phyloP scores from a whole-genome alignment of 768 basidiomycete species.

The Baorangia bicolor region DNA sequence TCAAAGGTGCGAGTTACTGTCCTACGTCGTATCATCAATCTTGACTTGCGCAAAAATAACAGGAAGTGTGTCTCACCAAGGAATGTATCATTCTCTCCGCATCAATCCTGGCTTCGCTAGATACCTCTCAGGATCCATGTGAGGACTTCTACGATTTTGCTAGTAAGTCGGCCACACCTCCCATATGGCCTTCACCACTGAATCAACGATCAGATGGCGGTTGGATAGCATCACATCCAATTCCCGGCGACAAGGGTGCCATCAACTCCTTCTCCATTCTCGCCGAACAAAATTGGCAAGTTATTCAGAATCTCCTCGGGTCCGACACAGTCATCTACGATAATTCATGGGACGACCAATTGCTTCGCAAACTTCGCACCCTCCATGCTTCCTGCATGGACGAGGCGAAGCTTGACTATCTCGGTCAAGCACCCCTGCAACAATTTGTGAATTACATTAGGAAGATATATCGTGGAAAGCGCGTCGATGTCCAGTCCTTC shows the following conservation, averaged over 20 bases:
- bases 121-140: constrained; percentile 85
- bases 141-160: constrained; percentile 94
- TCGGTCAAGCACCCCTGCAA: constrained; percentile 70
- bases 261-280: constrained; percentile 74
- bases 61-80: constrained; percentile 71
- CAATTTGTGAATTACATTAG: constrained; percentile 63
- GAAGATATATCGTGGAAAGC: constrained; percentile 56
- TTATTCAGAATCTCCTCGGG: constrained; percentile 73
- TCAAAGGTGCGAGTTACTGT: constrained; percentile 42
- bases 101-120: constrained; percentile 75
- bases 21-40: background rate
- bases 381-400: constrained; percentile 84
- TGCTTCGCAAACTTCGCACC: constrained; percentile 63
- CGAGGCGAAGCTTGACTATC: constrained; percentile 69
- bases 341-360: constrained; percentile 47
- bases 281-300: constrained; percentile 70
- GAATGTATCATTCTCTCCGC: constrained; percentile 85
- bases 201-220: constrained; percentile 62
- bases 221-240: constrained; percentile 79
- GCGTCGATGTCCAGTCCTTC: constrained; percentile 37
- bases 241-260: constrained; percentile 81
- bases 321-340: constrained; percentile 38
- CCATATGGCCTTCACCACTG: constrained; percentile 1
- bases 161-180: constrained; percentile 52
- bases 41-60: constrained; percentile 10